Percentiles rank a stretch among this genome's conserved stretches.
Conservation (phyloP, 108 stramenopile species). For the Pseudonitzschia multistriata region DNA sequence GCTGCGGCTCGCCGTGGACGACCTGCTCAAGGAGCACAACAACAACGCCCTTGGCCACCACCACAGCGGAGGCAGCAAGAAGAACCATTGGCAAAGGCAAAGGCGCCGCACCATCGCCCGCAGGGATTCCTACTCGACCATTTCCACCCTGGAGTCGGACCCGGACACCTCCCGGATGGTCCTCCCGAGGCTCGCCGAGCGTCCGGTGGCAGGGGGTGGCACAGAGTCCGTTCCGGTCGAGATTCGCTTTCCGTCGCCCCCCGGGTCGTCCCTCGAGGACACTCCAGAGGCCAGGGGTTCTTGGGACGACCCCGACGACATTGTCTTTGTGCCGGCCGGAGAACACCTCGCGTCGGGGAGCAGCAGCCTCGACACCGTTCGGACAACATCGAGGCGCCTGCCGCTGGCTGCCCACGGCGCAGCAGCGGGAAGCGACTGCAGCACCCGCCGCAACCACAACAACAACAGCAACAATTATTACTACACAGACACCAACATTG, state of each 20-base stretch:
- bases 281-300: neutral
- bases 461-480: neutral
- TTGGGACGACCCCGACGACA: neutral
- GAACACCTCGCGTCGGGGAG: neutral
- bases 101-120: neutral
- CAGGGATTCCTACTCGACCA: neutral
- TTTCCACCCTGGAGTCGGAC: neutral
- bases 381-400: neutral
- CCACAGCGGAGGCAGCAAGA: no score
- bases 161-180: neutral
- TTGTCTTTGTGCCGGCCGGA: neutral
- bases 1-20: neutral
- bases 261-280: neutral
- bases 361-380: neutral
- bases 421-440: no score
- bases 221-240: no score
- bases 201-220: no score
- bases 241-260: no score
- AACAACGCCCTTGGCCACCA: no score
- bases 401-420: neutral
- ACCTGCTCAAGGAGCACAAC: neutral
- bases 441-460: neutral
- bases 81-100: no score
- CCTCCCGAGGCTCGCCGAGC: no score
- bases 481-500: neutral